Conservation (phyloP, 805 yeast species). For the Yueomyces sinensis region DNA sequence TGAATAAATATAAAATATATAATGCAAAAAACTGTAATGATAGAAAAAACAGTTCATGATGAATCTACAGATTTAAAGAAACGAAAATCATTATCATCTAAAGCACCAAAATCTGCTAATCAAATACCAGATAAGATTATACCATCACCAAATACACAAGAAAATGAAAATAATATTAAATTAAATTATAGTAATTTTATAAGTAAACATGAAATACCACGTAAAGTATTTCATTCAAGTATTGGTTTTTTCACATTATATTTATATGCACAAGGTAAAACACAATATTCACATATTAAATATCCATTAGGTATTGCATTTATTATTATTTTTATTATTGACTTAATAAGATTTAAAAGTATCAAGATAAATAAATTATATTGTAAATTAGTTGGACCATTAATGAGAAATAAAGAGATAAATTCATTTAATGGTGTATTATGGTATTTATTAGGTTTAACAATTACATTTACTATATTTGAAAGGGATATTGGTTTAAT, state of each 20-base stretch:
- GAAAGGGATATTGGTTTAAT: constrained; percentile 74
- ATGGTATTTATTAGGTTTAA: constrained; percentile 74
- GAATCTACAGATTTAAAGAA: no score
- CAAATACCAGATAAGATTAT: no score
- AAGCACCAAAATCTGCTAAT: no score
- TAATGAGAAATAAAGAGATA: constrained; percentile 78
- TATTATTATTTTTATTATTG: constrained; percentile 43
- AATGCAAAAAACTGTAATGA: no score
- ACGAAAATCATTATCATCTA: background rate
- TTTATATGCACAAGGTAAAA: constrained; percentile 47
- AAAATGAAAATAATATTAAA: no score
- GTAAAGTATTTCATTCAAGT: constrained; percentile 79
- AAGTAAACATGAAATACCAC: constrained; percentile 75
- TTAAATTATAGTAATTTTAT: constrained; percentile 28
- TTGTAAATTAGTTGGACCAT: constrained; percentile 55
- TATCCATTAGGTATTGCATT: constrained; percentile 46
- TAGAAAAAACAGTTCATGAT: no score
- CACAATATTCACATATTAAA: constrained; percentile 42
- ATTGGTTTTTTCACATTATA: constrained; percentile 74
- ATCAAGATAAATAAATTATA: constrained; percentile 53
- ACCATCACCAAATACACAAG: no score
- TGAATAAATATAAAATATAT: no score
- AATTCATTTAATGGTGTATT: constrained; percentile 69
- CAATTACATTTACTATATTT: constrained; percentile 52
- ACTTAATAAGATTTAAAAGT: constrained; percentile 50